Evolutionary conservation across 169 alveolate species (phyloP), one percentile per base, ranked within the genome.

Genomic region (Eimeria tenella): DNA sequence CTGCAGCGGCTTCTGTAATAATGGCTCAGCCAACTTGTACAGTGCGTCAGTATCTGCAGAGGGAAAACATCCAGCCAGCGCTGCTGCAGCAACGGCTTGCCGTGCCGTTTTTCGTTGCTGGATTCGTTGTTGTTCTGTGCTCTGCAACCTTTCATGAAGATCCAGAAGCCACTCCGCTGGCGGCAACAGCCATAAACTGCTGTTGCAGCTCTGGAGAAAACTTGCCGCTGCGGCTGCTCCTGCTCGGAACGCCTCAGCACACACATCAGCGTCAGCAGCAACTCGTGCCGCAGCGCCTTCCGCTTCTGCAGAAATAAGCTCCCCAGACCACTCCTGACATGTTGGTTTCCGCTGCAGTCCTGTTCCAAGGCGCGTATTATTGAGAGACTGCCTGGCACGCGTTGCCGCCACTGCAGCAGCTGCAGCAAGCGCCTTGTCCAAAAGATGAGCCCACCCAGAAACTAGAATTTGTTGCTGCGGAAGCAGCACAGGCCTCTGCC

Each of bases 221-320:
- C 88, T 68, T 55, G 88, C 88, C 6, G 88, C 88, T 17, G 88
- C 88, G 13, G 88, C 88, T 55, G 71, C 88, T 79, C 62, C 88
- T 19, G 88, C 55, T 3, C 70, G 88, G 55, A 79, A 79, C 21
- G 88, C 88, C 52, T 79, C 88, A 9, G 31, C 70, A 50, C 55
- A 79, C 88, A 79, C 50, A 25, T 23, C 88, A 52, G 71, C 71
- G 52, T 79, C 52, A 79, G 88, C 88, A 55, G 71, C 88, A 52
- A 79, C 88, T 11, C 70, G 88, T 6, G 88, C 88, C 68, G 52
- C 71, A 23, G 50, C 55, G 19, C 49, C 50, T 25, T 15, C 77
- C 13, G 88, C 70, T 11, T 70, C 71, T 13, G 71, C 88, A 53
- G 65, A 63, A 55, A 79, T 19, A 53, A 79, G 70, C 88, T 79